Percentiles rank a stretch among this genome's conserved stretches.
Conservation (phyloP, 2,329 filamentous ascomycete genomes). For the Gremmenia infestans region DNA sequence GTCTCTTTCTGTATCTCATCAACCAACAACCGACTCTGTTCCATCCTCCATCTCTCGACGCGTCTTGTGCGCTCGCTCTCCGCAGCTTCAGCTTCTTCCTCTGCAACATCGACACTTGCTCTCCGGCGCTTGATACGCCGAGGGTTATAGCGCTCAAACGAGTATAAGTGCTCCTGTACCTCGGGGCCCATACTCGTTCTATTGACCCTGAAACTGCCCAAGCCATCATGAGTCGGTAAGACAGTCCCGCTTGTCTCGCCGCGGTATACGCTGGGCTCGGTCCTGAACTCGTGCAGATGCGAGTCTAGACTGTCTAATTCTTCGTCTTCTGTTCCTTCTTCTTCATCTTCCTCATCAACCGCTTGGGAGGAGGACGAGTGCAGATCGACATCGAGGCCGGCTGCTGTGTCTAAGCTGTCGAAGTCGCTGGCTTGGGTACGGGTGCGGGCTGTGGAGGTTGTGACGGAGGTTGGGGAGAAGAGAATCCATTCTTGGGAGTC, state of each 20-base stretch:
- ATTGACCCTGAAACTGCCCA: constrained; percentile 76
- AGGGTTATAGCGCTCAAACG: constrained; percentile 82
- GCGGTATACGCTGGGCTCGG: constrained; percentile 40
- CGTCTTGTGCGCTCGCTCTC: constrained; percentile 73
- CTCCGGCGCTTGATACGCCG: constrained; percentile 52
- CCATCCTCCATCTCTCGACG: constrained; percentile 87
- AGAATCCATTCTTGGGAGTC: constrained; percentile 94
- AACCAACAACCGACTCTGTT: constrained; percentile 79
- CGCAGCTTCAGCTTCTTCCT: constrained; percentile 50
- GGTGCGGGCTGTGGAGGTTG: constrained; percentile 59
- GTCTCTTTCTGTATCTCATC: constrained; percentile 90
- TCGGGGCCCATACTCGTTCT: constrained; percentile 47
- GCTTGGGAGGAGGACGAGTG: constrained; percentile 53
- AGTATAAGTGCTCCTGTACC: constrained; percentile 80
- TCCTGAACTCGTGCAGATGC: constrained; percentile 81
- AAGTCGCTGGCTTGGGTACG: constrained; percentile 71
- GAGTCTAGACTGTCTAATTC: constrained; percentile 93
- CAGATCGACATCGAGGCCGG: constrained; percentile 47
- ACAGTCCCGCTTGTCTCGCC: constrained; percentile 46
- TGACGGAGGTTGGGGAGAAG: constrained; percentile 72
- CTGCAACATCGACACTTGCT: constrained; percentile 49
- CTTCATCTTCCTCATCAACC: constrained; percentile 43
- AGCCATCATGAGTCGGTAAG: constrained; percentile 85
- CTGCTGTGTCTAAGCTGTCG: constrained; percentile 68
- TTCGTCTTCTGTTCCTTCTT: constrained; percentile 57